A percentile compares a stretch with the other conserved stretches of the same genome.
phyloP scores from a whole-genome alignment of 2,329 filamentous ascomycete genomes.

The Colletotrichum sp. region DNA sequence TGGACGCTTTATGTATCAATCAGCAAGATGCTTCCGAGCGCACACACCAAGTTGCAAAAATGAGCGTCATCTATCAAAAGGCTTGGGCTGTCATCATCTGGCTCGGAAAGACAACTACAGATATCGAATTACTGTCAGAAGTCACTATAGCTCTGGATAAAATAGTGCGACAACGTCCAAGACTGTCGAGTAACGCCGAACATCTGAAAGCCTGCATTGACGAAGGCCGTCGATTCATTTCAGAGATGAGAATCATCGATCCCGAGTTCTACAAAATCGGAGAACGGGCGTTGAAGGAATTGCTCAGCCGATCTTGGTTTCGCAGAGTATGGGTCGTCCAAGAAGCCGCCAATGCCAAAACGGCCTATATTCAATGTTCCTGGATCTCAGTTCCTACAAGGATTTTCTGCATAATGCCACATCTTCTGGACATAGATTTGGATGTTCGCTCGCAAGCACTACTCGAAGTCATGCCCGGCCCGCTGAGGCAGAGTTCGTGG shows the following conservation, averaged over 20 bases:
- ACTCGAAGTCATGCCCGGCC: background rate
- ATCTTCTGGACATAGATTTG: background rate
- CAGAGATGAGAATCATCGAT: background rate
- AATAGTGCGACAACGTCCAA: background rate
- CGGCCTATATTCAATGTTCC: background rate
- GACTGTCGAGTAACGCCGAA: background rate
- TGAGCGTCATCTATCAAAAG: constrained; percentile 3
- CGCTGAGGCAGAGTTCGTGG: background rate
- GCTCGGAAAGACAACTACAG: background rate
- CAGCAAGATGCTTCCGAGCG: constrained; percentile 3
- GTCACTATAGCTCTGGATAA: background rate
- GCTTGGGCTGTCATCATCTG: background rate
- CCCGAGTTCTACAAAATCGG: background rate
- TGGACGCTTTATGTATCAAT: constrained; percentile 20
- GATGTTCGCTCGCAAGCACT: background rate
- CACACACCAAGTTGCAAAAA: constrained; percentile 1
- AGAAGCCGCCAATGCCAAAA: background rate
- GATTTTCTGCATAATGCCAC: background rate
- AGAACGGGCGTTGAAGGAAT: background rate
- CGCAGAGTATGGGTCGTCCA: background rate
- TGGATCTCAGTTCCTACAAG: background rate
- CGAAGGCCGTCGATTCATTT: background rate
- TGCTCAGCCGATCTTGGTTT: background rate
- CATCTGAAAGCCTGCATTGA: background rate
- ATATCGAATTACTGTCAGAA: background rate